phyloP scores from a whole-genome alignment of 1,284 basidiomycete genomes.

The Cystobasidiaceae sp. region DNA sequence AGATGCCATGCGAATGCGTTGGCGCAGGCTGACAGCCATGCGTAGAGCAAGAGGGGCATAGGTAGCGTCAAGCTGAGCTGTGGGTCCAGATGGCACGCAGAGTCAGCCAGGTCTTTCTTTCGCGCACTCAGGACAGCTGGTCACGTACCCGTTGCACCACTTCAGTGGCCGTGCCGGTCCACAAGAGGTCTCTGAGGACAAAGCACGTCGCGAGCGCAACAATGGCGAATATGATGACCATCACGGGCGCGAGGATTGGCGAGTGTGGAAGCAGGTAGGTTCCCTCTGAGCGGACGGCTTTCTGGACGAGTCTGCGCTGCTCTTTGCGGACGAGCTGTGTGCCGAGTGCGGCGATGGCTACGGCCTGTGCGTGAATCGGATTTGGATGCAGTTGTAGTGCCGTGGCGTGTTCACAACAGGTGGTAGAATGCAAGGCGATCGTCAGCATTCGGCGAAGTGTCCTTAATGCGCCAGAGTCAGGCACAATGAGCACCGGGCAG shows the following conservation, averaged over 20 bases:
- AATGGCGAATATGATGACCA: slow-evolving; percentile 21
- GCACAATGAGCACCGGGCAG: too few relatives aligned
- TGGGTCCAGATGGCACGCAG: background rate
- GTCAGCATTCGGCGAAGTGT: too few relatives aligned
- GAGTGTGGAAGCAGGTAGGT: slow-evolving; percentile 23
- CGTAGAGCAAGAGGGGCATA: slow-evolving; percentile 18
- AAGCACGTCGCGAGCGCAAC: background rate
- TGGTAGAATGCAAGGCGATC: too few relatives aligned
- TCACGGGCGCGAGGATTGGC: slow-evolving; percentile 18
- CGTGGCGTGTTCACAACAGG: too few relatives aligned
- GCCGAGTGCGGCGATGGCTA: slow-evolving; percentile 1
- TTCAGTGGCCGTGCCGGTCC: background rate
- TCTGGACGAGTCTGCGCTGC: slow-evolving; percentile 21
- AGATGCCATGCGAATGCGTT: slow-evolving; percentile 31
- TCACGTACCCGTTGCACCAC: slow-evolving; percentile 19
- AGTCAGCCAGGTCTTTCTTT: background rate
- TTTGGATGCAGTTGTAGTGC: background rate
- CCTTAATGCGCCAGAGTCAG: too few relatives aligned
- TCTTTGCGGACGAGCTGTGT: slow-evolving; percentile 22
- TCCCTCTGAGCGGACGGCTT: background rate
- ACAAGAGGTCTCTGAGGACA: slow-evolving; percentile 3
- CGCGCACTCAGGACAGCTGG: background rate
- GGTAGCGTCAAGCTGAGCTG: slow-evolving; percentile 13
- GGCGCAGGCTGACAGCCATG: slow-evolving; percentile 18
- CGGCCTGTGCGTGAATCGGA: background rate